Evolutionary conservation across 352 stramenopile genomes (phyloP), one percentile per base, ranked within the genome.

Genomic region (Phytophthora foliorum): DNA sequence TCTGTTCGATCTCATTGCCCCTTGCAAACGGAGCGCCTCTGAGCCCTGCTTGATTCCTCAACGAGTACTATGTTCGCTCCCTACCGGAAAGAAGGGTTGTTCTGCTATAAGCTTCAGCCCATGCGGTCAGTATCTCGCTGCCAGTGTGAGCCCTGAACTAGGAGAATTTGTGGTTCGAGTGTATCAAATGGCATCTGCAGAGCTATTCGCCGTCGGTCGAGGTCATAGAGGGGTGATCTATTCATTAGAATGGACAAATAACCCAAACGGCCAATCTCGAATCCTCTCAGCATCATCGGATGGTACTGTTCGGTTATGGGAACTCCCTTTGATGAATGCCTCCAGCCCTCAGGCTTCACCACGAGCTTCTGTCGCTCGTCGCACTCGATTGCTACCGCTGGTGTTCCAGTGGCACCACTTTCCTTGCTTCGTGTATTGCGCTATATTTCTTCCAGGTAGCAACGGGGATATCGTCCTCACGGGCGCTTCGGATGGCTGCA

Each of bases 361-460:
- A 53, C 10, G 11, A 4, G 22, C 16, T 39, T 55, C 31, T 27
- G 11, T 5, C 5, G 38, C 44, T 25, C 41, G 53, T 17, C 52
- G 31, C 9, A 32, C 38, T 53, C 46, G 29, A 45, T 34, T 68
- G 25, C 48, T 80, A 4, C 31, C 19, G 16, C 45, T 34, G 17
- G 13, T 58, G 13, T 86, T 70, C 21, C 58, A 86, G 32, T 90
- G 82, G 63, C 81, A 89, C 9, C 86, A 93, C 63, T 74, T 86
- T 9, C 84, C 80, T 11, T 79, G 69, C 13, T 91, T 90, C 50
- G 86, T 93, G 9, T 93, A 91, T 59, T 88, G 82, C 44, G 80
- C 78, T 1, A 69, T 80, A 7, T 93, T 92, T 62, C 72, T 90
- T 36, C 69, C 69, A 14, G 32, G 61, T 11, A 68, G 27, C 0